Conservation (phyloP, 2,329 filamentous ascomycete species). For the Lecanosticta acicola region DNA sequence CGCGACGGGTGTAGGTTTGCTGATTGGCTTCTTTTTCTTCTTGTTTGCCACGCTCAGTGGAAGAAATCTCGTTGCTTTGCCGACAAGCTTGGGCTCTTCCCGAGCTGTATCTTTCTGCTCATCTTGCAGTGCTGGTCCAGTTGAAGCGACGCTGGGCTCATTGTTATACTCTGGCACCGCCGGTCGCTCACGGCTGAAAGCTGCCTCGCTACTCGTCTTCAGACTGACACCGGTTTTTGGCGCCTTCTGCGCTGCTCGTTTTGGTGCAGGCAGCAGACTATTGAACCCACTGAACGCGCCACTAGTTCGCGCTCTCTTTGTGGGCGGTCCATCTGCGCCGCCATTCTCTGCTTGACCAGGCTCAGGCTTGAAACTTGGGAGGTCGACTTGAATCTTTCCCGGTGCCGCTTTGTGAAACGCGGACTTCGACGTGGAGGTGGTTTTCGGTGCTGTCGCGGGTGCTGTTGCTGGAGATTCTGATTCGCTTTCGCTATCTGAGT, state of each 20-base stretch:
- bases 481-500: conserved; percentile 71
- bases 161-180: conserved; percentile 33
- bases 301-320: conserved; percentile 63
- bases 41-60: conserved; percentile 79
- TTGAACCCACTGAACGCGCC: conserved; percentile 76
- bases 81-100: conserved; percentile 63
- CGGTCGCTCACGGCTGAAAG: conserved; percentile 64
- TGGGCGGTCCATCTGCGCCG: conserved; percentile 52
- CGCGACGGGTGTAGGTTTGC: conserved; percentile 8
- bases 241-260: conserved; percentile 43
- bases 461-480: conserved; percentile 34
- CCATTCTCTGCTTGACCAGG: conserved; percentile 36
- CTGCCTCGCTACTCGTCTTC: conserved; percentile 77
- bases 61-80: conserved; percentile 81
- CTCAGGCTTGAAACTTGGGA: conserved; percentile 53
- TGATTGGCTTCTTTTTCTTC: conserved; percentile 59
- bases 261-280: conserved; percentile 79
- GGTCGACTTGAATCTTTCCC: conserved; percentile 72
- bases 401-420: conserved; percentile 45
- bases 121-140: neutral
- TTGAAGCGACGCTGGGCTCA: conserved; percentile 14
- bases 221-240: conserved; percentile 60
- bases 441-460: conserved; percentile 27
- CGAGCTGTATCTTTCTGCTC: conserved; percentile 35
- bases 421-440: conserved; percentile 31